Base-by-base conservation (phyloP, 1,284 basidiomycete genomes). In the Cerioporus squamosus region DNA sequence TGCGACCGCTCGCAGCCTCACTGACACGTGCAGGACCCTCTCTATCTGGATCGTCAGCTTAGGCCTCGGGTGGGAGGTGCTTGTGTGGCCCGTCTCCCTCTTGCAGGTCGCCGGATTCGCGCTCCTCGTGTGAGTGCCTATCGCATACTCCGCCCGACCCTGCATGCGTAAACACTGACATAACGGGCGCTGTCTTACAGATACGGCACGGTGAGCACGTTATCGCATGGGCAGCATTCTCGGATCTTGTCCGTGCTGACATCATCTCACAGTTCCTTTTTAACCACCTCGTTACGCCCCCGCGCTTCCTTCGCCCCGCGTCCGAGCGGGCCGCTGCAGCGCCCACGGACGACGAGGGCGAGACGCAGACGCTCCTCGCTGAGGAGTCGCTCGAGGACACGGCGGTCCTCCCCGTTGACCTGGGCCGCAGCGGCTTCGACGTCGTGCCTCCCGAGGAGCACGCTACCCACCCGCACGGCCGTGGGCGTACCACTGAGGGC, bases 11-110 rank as follows among this genome's bases (percentile, higher is more conserved):
- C 84, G 95, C 60, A 93, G 88, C 60, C 84, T 97, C 50, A 94
- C 96, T 46, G 97, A 99, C 74, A 97, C 97, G 5, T 98, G 95
- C 79, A 85, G 97, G 66, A 98, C 97, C 1, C 81, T 99, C 55
- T 88, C 88, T 22, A 99, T 97, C 70, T 97, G 93, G 93, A 76
- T 94, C 58, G 81, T 97, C 67, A 93, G 91, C 66, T 81, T 98
- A 50, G 84, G 79, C 2, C 77, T 98, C 33, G 97, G 97, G 0
- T 99, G 97, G 97, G 97, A 99, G 77, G 80, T 80, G 53, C 81
- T 99, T 57, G 70, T 91, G 33, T 93, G 87, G 76, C 93, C 94
- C 3, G 87, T 90, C 66, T 94, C 93, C 3, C 73, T 95, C 53
- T 74, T 98, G 18, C 97, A 99, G 74, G 83, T 98, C 45, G 66